Conservation (phyloP, 78 protist species). For the Polysphondylium violaceum region DNA sequence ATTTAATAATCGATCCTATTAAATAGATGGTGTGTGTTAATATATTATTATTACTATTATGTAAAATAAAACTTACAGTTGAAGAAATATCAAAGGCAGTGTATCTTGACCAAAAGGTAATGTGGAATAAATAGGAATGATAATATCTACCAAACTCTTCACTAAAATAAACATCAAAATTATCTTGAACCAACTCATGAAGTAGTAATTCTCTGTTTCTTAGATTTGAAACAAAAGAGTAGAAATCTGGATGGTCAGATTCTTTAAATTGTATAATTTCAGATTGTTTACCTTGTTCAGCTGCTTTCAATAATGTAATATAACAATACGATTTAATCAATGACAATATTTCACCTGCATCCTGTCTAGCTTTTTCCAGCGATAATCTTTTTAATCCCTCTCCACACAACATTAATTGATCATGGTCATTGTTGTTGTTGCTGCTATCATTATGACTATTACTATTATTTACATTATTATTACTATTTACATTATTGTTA, state of each 20-base stretch:
- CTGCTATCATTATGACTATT: background rate
- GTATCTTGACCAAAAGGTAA: conserved; percentile 50
- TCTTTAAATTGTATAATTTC: conserved; percentile 75
- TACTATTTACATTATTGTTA: background rate
- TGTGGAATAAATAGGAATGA: conserved; percentile 68
- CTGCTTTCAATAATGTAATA: conserved; percentile 26
- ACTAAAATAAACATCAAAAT: conserved; percentile 51
- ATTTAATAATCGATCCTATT: conserved; percentile 63
- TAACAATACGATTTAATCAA: conserved; percentile 26
- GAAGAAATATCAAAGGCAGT: conserved; percentile 26
- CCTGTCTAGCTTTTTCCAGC: conserved; percentile 22
- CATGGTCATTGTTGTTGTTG: too few species aligned
- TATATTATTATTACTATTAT: background rate
- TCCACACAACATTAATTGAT: conserved; percentile 29
- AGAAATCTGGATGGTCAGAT: conserved; percentile 27
- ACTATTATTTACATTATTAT: background rate
- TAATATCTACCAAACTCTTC: conserved; percentile 66
- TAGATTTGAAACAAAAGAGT: conserved; percentile 60
- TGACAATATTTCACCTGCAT: conserved; percentile 11
- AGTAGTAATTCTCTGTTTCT: conserved; percentile 59
- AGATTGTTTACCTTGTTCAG: conserved; percentile 49
- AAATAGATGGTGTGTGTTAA: background rate
- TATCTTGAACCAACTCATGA: conserved; percentile 36
- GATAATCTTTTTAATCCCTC: conserved; percentile 38
- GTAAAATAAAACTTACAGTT: conserved; percentile 9